Evolutionary conservation across 2,329 filamentous ascomycete species (phyloP).

Genomic region (Cytospora leucostoma): DNA sequence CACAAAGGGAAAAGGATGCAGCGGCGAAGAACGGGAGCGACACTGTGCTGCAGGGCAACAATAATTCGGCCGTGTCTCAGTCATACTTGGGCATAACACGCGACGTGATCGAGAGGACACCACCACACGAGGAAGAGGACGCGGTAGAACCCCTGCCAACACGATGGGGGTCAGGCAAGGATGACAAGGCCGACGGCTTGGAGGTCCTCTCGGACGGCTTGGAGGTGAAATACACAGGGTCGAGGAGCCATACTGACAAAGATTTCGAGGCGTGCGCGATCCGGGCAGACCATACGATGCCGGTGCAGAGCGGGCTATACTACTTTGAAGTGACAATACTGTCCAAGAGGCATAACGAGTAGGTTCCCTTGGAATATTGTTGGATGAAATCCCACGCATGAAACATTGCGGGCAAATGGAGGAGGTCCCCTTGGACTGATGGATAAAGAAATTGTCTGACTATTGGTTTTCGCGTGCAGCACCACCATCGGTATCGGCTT

Average conservation of each 20-base stretch:
- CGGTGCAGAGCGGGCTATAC: constrained; percentile 86
- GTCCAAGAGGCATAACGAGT: constrained; percentile 57
- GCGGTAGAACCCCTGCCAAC: constrained; percentile 70
- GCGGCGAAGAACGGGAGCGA: constrained; percentile 52
- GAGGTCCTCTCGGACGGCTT: constrained; percentile 75
- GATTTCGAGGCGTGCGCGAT: constrained; percentile 80
- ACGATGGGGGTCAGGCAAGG: constrained; percentile 68
- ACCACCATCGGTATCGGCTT: constrained; percentile 66
- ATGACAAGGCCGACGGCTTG: constrained; percentile 71
- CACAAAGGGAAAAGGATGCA: constrained; percentile 49
- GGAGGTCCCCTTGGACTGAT: no score
- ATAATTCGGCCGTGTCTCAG: constrained; percentile 55
- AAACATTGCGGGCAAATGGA: neutral
- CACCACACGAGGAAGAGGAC: constrained; percentile 60
- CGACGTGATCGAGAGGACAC: constrained; percentile 78
- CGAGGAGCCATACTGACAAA: constrained; percentile 50
- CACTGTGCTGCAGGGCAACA: constrained; percentile 47
- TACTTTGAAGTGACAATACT: constrained; percentile 76
- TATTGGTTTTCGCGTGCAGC: constrained; percentile 37
- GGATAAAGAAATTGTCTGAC: neutral
- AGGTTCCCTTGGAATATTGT: constrained; percentile 35
- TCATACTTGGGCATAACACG: constrained; percentile 77
- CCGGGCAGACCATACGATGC: constrained; percentile 83
- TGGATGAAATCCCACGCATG: constrained; percentile 18
- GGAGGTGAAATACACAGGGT: constrained; percentile 64